phyloP scores from a whole-genome alignment of 83 land plant species.

The Isoetes engelmannii region DNA sequence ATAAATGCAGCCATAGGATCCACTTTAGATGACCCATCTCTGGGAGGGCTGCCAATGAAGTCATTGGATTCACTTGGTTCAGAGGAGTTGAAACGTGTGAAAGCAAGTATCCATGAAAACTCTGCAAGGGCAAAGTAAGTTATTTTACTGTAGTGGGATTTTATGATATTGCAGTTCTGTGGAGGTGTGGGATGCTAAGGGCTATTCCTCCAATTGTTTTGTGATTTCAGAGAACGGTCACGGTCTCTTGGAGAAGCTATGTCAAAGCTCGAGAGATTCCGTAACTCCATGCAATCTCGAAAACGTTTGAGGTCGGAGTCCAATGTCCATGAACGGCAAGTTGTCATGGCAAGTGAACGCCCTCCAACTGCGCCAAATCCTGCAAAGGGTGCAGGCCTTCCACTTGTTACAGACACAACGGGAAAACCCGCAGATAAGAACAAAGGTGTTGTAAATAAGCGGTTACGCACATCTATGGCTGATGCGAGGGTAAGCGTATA shows the following conservation, averaged over 20 bases:
- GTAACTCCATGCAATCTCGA: slow-evolving; percentile 26
- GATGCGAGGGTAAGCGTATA: slow-evolving; percentile 64
- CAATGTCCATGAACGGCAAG: slow-evolving; percentile 34
- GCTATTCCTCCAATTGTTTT: too few species aligned
- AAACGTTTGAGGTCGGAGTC: slow-evolving; percentile 57
- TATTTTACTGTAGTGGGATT: not conserved
- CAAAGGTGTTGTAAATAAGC: slow-evolving; percentile 58
- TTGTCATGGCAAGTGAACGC: slow-evolving; percentile 19
- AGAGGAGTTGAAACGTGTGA: slow-evolving; percentile 70
- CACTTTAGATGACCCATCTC: slow-evolving; percentile 39
- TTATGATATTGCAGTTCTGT: too few species aligned
- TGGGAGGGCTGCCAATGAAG: slow-evolving; percentile 55
- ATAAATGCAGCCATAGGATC: slow-evolving; percentile 40
- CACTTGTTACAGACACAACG: slow-evolving; percentile 41
- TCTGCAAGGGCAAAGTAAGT: slow-evolving; percentile 51
- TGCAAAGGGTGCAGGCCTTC: slow-evolving; percentile 32
- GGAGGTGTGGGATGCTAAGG: too few species aligned
- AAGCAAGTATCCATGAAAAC: slow-evolving; percentile 39
- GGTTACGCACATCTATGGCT: slow-evolving; percentile 69
- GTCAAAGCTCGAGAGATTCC: slow-evolving; percentile 46
- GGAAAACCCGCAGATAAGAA: slow-evolving; percentile 55
- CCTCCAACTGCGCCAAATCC: slow-evolving; percentile 19
- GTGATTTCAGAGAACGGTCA: slow-evolving; percentile 51
- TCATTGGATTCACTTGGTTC: slow-evolving; percentile 36
- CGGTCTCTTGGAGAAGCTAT: slow-evolving; percentile 45